Conservation (phyloP, 2,329 filamentous ascomycete species). For the Didymellaceae sp. region DNA sequence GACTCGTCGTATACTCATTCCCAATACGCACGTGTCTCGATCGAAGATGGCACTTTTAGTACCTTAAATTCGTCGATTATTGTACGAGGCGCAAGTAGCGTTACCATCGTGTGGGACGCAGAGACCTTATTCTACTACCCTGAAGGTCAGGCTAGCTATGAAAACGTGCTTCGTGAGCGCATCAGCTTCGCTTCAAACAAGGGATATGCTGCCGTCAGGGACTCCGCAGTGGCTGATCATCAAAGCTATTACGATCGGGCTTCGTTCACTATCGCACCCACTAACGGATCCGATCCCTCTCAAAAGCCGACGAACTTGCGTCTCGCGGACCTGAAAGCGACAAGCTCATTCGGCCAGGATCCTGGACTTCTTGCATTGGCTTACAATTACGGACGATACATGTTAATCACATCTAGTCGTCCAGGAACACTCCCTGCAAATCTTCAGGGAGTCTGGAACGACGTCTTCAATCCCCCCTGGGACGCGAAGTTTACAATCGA, state of each 20-base stretch:
- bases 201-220: not conserved
- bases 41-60: not conserved
- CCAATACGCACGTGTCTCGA: not conserved
- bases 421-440: slow-evolving; percentile 50
- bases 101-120: not conserved
- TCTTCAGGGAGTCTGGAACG: slow-evolving; percentile 56
- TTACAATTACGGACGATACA: slow-evolving; percentile 50
- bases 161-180: not conserved
- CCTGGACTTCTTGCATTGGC: slow-evolving; percentile 41
- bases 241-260: not conserved
- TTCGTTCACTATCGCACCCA: not conserved
- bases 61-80: not conserved
- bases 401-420: slow-evolving; percentile 44
- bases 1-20: not conserved
- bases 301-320: not conserved
- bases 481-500: slow-evolving; percentile 60
- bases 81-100: not conserved
- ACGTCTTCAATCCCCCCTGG: slow-evolving; percentile 53
- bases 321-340: slow-evolving; percentile 1
- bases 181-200: not conserved
- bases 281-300: not conserved
- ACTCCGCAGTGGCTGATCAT: not conserved
- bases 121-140: not conserved
- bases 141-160: not conserved
- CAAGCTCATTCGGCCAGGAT: slow-evolving; percentile 9